phyloP scores from a whole-genome alignment of 2,329 filamentous ascomycete genomes.

The Colletotrichum acutatum region DNA sequence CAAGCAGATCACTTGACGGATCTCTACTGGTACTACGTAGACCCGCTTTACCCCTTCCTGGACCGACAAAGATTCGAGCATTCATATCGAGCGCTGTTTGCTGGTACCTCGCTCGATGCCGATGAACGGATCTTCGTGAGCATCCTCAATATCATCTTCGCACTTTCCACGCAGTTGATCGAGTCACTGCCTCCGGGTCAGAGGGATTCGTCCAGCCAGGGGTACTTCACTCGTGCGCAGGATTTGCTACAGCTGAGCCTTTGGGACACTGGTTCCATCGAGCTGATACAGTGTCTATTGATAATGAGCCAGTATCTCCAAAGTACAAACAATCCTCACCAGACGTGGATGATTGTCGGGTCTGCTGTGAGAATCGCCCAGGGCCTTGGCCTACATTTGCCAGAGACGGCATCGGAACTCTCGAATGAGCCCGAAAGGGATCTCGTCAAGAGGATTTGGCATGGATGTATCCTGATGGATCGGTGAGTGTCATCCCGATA shows the following conservation, averaged over 20 bases:
- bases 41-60: conserved; percentile 58
- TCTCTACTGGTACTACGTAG: conserved; percentile 58
- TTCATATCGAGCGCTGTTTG: conserved; percentile 54
- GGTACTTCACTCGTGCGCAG: conserved; percentile 55
- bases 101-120: conserved; percentile 46
- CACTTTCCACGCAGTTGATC: conserved; percentile 55
- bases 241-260: conserved; percentile 53
- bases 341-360: conserved; percentile 61
- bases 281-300: conserved; percentile 57
- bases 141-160: conserved; percentile 58
- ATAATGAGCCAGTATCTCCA: conserved; percentile 61
- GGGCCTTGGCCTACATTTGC: conserved; percentile 56
- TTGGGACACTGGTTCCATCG: conserved; percentile 55
- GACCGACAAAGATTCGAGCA: conserved; percentile 49
- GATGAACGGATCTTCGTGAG: conserved; percentile 56
- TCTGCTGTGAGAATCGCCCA: conserved; percentile 59
- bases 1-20: conserved; percentile 57
- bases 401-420: conserved; percentile 45
- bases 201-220: conserved; percentile 51
- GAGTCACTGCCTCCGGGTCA: conserved; percentile 53
- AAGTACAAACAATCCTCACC: conserved; percentile 57
- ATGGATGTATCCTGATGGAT: conserved; percentile 52
- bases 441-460: conserved; percentile 46
- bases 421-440: conserved; percentile 39
- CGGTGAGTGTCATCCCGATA: conserved; percentile 39